Conservation (phyloP, 192 early-diverging fungal genomes). For the Coemansia sp. region DNA sequence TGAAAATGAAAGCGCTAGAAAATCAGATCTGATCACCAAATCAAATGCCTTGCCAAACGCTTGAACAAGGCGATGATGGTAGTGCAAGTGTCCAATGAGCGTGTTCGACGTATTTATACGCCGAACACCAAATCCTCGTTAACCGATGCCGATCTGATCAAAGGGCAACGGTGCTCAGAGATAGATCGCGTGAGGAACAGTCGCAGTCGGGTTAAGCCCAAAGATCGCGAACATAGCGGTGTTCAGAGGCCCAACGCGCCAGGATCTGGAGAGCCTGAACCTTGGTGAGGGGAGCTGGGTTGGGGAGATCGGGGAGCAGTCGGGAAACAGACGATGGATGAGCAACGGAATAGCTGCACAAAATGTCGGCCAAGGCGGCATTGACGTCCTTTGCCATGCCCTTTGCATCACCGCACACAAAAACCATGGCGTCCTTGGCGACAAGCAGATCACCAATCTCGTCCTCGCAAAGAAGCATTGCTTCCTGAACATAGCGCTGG, state of each 20-base stretch:
- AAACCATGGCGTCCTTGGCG: slow-evolving; percentile 64
- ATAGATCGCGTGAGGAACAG: too few relatives aligned
- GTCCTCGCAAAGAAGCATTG: slow-evolving; percentile 57
- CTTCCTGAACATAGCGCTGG: slow-evolving; percentile 83
- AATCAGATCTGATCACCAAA: too few relatives aligned
- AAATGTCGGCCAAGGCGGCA: slow-evolving; percentile 67
- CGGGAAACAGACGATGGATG: slow-evolving; percentile 26
- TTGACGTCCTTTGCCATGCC: slow-evolving; percentile 91
- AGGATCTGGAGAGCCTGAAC: slow-evolving; percentile 53
- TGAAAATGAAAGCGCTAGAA: too few relatives aligned
- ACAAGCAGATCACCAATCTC: slow-evolving; percentile 61
- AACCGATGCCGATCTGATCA: too few relatives aligned
- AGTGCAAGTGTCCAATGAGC: too few relatives aligned
- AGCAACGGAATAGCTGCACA: slow-evolving; percentile 44
- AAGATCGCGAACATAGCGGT: slow-evolving; percentile 49
- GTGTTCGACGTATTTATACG: too few relatives aligned
- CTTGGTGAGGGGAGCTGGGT: slow-evolving; percentile 8
- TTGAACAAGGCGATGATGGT: too few relatives aligned
- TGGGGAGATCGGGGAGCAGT: slow-evolving; percentile 37
- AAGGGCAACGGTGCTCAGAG: too few relatives aligned
- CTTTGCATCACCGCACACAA: slow-evolving; percentile 82
- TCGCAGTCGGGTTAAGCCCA: slow-evolving; percentile 43
- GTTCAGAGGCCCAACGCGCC: slow-evolving; percentile 55
- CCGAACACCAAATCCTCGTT: too few relatives aligned
- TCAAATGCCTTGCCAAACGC: too few relatives aligned